Percentiles rank a stretch among this genome's conserved stretches.
Evolutionary conservation across 805 yeast genomes (phyloP).

Genomic region (Candida coleopterorum): DNA sequence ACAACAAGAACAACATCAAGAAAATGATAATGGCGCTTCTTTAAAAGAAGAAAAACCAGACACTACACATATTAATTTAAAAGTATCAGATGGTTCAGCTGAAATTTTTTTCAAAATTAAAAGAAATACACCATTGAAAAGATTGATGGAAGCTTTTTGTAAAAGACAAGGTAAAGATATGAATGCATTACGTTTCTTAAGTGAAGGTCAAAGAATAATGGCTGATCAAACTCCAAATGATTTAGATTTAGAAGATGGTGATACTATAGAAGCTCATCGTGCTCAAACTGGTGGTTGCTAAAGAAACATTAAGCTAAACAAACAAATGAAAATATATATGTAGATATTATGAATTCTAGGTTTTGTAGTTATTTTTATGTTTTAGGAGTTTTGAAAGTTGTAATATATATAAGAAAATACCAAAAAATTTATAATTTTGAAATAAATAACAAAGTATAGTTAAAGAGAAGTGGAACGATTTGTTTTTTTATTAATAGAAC

Average conservation of each 20-base stretch:
- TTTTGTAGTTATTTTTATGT: too few species aligned
- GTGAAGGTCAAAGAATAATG: constrained; percentile 87
- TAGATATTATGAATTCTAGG: too few species aligned
- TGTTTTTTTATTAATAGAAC: too few species aligned
- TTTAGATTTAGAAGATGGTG: constrained; percentile 92
- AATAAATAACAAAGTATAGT: too few species aligned
- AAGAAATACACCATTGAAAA: constrained; percentile 83
- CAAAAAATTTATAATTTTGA: too few species aligned
- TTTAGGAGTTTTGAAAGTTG: too few species aligned
- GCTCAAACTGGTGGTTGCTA: constrained; percentile 75
- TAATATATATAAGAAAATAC: too few species aligned
- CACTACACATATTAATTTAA: constrained; percentile 78
- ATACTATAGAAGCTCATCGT: constrained; percentile 93
- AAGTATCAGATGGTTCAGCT: constrained; percentile 89
- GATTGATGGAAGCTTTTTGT: constrained; percentile 97
- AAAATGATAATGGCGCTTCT: constrained; percentile 8
- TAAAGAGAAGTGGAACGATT: too few species aligned
- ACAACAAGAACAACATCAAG: constrained; percentile 12
- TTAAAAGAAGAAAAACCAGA: constrained; percentile 44
- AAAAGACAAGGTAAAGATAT: constrained; percentile 92
- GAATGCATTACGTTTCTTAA: constrained; percentile 78
- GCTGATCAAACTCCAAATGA: constrained; percentile 91
- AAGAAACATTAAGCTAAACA: background rate
- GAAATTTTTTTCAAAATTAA: constrained; percentile 96
- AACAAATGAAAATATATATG: too few species aligned